Conservation (phyloP, 2,329 filamentous ascomycete species). For the Trichoderma koningii region DNA sequence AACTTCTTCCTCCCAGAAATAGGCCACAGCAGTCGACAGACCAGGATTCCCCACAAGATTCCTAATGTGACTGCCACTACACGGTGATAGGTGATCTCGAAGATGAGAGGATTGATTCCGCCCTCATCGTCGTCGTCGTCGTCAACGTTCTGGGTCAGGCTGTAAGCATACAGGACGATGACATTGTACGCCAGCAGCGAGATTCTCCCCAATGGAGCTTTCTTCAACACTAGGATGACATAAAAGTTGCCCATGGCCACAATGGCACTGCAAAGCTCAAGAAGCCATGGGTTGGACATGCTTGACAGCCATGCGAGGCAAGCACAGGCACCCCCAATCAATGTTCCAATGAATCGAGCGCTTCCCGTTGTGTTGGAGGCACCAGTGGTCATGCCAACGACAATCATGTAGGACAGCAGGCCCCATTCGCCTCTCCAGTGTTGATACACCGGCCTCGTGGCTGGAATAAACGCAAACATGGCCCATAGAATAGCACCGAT, state of each 20-base stretch:
- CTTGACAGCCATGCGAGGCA: conserved; percentile 77
- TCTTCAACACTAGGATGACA: conserved; percentile 80
- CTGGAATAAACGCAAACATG: conserved; percentile 79
- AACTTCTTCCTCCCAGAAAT: conserved; percentile 87
- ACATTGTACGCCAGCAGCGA: conserved; percentile 96
- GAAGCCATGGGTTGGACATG: conserved; percentile 68
- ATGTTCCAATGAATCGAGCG: conserved; percentile 82
- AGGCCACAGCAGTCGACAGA: conserved; percentile 90
- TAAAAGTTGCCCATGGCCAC: conserved; percentile 85
- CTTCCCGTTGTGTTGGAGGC: conserved; percentile 91
- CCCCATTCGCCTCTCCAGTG: conserved; percentile 98
- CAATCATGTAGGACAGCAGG: conserved; percentile 93
- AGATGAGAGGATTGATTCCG: conserved; percentile 78
- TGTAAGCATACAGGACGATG: conserved; percentile 91
- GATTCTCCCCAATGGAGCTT: conserved; percentile 88
- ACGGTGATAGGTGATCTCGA: conserved; percentile 84
- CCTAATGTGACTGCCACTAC: conserved; percentile 83
- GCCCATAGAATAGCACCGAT: conserved; percentile 87
- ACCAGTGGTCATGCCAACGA: conserved; percentile 96
- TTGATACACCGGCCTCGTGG: conserved; percentile 76
- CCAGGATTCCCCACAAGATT: conserved; percentile 87
- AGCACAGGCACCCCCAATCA: conserved; percentile 75
- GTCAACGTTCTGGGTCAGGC: conserved; percentile 75
- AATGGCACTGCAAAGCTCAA: conserved; percentile 81
- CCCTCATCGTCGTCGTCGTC: conserved; percentile 88